Percentiles rank a stretch among this genome's conserved stretches.
Evolutionary conservation across 2,329 filamentous ascomycete species (phyloP).

Genomic region (Mollisiaceae sp.): DNA sequence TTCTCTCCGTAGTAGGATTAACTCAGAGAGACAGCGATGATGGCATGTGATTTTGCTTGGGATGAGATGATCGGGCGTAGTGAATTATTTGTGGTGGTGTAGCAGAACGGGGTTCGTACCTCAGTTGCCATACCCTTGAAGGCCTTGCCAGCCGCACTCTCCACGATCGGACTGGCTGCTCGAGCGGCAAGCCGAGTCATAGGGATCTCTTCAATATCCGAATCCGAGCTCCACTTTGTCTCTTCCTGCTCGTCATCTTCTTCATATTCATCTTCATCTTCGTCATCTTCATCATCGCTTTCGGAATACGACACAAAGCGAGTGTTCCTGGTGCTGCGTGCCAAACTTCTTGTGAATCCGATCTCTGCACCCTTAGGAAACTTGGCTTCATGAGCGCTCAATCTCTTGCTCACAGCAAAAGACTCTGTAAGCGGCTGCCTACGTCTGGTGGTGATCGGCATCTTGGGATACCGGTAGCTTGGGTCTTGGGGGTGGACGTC

Average conservation of each 20-base stretch:
- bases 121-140: conserved; percentile 28
- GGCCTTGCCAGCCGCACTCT: conserved; percentile 9
- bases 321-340: neutral
- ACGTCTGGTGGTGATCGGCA: neutral
- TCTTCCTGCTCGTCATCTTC: neutral
- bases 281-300: conserved; percentile 1
- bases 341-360: neutral
- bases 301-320: conserved; percentile 1
- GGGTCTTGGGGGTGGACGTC: neutral
- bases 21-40: no score
- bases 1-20: neutral
- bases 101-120: conserved; percentile 17
- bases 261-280: conserved; percentile 1
- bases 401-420: neutral
- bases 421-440: neutral
- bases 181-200: neutral
- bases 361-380: neutral
- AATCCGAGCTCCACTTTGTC: neutral
- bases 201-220: neutral
- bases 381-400: neutral
- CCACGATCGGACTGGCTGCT: neutral
- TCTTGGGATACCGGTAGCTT: neutral
- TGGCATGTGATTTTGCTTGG: no score
- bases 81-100: neutral
- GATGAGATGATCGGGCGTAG: no score